Conservation (phyloP, 192 early-diverging fungal genomes). For the Endogone sp. region DNA sequence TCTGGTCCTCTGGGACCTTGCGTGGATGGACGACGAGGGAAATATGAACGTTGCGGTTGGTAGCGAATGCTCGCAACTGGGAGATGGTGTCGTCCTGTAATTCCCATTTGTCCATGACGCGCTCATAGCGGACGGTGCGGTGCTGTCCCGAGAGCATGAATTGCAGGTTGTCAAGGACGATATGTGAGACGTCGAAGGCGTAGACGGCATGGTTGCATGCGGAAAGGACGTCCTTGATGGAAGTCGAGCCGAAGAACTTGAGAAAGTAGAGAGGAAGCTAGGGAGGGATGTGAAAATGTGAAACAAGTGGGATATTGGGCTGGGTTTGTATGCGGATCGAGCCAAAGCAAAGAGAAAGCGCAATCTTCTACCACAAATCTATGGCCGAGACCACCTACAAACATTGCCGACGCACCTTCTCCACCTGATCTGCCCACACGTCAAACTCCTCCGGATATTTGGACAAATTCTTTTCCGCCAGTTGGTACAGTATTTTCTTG, state of each 20-base stretch:
- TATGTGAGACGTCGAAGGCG: slow-evolving; percentile 66
- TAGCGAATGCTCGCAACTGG: slow-evolving; percentile 61
- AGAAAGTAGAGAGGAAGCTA: slow-evolving; percentile 69
- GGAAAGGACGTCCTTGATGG: slow-evolving; percentile 55
- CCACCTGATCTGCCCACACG: slow-evolving; percentile 57
- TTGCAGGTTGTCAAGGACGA: slow-evolving; percentile 73
- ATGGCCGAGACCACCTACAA: background rate
- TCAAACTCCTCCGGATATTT: slow-evolving; percentile 43
- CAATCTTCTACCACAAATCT: background rate
- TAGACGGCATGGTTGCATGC: slow-evolving; percentile 66
- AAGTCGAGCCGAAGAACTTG: slow-evolving; percentile 71
- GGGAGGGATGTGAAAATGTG: background rate
- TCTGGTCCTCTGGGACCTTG: slow-evolving; percentile 52
- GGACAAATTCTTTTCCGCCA: slow-evolving; percentile 52
- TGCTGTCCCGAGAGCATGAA: slow-evolving; percentile 71
- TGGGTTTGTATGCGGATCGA: background rate
- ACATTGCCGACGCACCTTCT: slow-evolving; percentile 37
- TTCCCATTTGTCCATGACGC: slow-evolving; percentile 57
- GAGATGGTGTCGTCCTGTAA: slow-evolving; percentile 64
- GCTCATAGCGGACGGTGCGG: slow-evolving; percentile 7
- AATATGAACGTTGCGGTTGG: slow-evolving; percentile 65
- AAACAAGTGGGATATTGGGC: background rate
- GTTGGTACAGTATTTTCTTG: slow-evolving; percentile 66
- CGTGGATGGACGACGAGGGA: slow-evolving; percentile 69
- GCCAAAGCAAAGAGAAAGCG: background rate